A percentile compares a stretch with the other conserved stretches of the same genome.
Evolutionary conservation across 1,139 yeast species (phyloP).

Genomic region (Geotrichum bryndzae): DNA sequence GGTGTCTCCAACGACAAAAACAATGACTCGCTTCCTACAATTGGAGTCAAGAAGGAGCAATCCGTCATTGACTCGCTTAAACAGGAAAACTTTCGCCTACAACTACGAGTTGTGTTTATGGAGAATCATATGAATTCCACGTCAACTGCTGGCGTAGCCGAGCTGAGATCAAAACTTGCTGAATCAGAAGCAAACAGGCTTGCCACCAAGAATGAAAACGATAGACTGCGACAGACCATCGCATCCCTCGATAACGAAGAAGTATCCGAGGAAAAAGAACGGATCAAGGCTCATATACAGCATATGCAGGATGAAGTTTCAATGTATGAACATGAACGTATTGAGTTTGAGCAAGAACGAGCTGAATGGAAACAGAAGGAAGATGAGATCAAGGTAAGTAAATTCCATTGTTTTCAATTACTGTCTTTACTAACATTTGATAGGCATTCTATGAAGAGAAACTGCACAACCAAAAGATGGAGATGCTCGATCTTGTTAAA

Average conservation of each 20-base stretch:
- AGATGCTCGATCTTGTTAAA: neutral
- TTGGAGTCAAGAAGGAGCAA: constrained; percentile 14
- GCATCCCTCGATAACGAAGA: constrained; percentile 10
- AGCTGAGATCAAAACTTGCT: constrained; percentile 20
- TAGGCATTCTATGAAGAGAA: constrained; percentile 8
- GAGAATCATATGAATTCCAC: constrained; percentile 18
- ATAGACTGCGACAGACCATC: constrained; percentile 20
- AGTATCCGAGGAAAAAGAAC: constrained; percentile 6
- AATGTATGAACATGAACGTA: constrained; percentile 3
- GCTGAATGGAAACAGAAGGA: neutral
- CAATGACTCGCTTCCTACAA: neutral
- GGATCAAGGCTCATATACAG: neutral
- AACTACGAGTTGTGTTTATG: constrained; percentile 21
- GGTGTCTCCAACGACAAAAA: neutral
- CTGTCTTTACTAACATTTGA: neutral
- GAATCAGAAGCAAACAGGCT: constrained; percentile 21
- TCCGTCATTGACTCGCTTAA: constrained; percentile 17
- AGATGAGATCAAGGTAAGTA: constrained; percentile 6
- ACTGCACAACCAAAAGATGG: constrained; percentile 3
- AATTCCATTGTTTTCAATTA: neutral
- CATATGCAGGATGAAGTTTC: constrained; percentile 3
- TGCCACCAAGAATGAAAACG: constrained; percentile 20
- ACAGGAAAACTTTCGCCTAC: constrained; percentile 22
- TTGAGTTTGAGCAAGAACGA: constrained; percentile 3
- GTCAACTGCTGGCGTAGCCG: constrained; percentile 22